Percentiles rank a stretch among this genome's conserved stretches.
Evolutionary conservation across 2,329 filamentous ascomycete species (phyloP).

Genomic region (Cyclaneusma minus): DNA sequence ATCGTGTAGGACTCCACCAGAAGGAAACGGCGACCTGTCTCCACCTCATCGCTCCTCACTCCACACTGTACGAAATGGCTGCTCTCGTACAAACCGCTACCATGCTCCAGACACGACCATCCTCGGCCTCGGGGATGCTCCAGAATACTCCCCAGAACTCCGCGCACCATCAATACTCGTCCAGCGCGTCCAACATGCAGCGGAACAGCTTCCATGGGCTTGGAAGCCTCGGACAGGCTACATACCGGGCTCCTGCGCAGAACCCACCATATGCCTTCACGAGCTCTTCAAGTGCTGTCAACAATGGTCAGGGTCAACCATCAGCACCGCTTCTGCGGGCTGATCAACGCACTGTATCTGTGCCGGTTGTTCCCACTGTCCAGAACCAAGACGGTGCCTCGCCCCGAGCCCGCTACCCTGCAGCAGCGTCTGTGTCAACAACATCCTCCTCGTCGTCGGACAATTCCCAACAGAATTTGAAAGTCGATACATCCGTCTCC

Average conservation of each 20-base stretch:
- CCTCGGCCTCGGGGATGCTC: slow-evolving; percentile 41
- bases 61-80: slow-evolving; percentile 48
- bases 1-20: too few species aligned
- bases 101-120: slow-evolving; percentile 60
- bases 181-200: slow-evolving; percentile 25
- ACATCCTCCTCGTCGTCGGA: slow-evolving; percentile 18
- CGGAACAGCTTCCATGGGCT: slow-evolving; percentile 35
- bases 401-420: slow-evolving; percentile 25
- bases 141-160: slow-evolving; percentile 17
- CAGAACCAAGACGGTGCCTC: slow-evolving; percentile 18
- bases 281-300: slow-evolving; percentile 49
- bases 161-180: slow-evolving; percentile 30
- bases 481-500: too few species aligned
- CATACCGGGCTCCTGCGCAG: slow-evolving; percentile 40
- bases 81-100: slow-evolving; percentile 68
- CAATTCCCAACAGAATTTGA: too few species aligned
- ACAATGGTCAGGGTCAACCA: slow-evolving; percentile 19
- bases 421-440: slow-evolving; percentile 35
- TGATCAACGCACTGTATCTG: slow-evolving; percentile 38
- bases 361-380: slow-evolving; percentile 28
- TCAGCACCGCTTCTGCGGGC: slow-evolving; percentile 35
- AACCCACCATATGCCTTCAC: slow-evolving; percentile 69
- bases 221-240: slow-evolving; percentile 26
- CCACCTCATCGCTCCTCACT: slow-evolving; percentile 11
- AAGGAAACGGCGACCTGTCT: too few species aligned